Evolutionary conservation across 257 asterid species (phyloP).

Genomic region (Capsicum chinense): DNA sequence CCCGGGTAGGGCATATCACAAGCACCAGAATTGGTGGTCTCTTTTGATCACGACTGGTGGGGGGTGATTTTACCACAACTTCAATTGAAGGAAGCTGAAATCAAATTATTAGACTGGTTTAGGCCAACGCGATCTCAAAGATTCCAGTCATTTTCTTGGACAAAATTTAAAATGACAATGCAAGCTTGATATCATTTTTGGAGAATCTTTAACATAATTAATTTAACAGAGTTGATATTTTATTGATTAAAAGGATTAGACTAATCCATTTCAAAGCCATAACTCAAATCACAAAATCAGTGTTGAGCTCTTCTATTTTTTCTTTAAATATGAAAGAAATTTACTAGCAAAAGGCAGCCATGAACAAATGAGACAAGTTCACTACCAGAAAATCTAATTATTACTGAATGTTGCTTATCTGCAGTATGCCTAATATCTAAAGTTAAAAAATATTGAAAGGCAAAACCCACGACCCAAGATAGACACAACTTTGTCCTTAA

Average conservation of each 20-base stretch:
- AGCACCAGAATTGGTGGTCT: slow-evolving; percentile 82
- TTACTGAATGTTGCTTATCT: neutral
- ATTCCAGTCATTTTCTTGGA: neutral
- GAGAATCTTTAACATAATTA: slow-evolving; percentile 14
- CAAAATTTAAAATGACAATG: neutral
- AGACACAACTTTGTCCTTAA: neutral
- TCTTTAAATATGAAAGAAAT: neutral
- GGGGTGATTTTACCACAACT: slow-evolving; percentile 64
- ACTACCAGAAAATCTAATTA: neutral
- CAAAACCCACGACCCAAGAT: slow-evolving; percentile 4
- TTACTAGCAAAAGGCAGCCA: neutral
- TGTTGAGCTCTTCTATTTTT: neutral
- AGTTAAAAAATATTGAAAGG: neutral
- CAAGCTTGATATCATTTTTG: neutral
- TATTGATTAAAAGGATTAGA: neutral
- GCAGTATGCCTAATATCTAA: neutral
- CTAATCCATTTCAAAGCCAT: neutral
- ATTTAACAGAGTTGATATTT: slow-evolving; percentile 19
- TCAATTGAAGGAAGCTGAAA: slow-evolving; percentile 97
- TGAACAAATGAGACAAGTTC: neutral
- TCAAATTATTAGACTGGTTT: slow-evolving; percentile 31
- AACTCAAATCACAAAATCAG: slow-evolving; percentile 20
- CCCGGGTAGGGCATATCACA: slow-evolving; percentile 91
- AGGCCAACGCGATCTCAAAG: neutral
- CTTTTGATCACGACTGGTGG: slow-evolving; percentile 60